Conservation (phyloP, 805 yeast genomes). For the Phaffomyces thermotolerans region DNA sequence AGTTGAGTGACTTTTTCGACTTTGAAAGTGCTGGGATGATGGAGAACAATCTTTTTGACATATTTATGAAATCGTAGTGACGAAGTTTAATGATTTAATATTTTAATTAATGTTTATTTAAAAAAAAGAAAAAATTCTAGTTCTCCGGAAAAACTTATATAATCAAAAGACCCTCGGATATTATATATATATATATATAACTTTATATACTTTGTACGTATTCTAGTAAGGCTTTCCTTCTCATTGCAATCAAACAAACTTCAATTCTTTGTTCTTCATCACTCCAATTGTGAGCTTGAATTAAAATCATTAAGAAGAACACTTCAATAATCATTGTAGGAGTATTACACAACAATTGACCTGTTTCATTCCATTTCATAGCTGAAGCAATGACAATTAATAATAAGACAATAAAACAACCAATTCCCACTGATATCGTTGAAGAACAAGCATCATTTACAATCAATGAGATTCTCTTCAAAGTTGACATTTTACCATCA, state of each 20-base stretch:
- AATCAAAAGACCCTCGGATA: no score
- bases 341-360: conserved; percentile 6
- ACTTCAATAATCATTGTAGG: conserved; percentile 10
- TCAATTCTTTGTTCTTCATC: conserved; percentile 7
- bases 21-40: neutral
- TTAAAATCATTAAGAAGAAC: conserved; percentile 7
- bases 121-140: no score
- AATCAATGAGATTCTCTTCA: neutral
- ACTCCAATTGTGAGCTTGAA: conserved; percentile 9
- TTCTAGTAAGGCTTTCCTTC: neutral
- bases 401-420: conserved; percentile 1
- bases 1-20: neutral
- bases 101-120: no score
- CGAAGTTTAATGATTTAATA: no score
- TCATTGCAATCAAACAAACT: conserved; percentile 5
- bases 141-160: no score
- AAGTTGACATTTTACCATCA: neutral
- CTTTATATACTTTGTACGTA: no score
- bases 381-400: conserved; percentile 4
- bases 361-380: conserved; percentile 7
- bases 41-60: neutral
- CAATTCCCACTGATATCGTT: conserved; percentile 1
- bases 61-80: no score
- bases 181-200: no score
- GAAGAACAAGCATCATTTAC: conserved; percentile 8